Evolutionary conservation across 441 rosid species (phyloP).

Genomic region (Gossypium armourianum): DNA sequence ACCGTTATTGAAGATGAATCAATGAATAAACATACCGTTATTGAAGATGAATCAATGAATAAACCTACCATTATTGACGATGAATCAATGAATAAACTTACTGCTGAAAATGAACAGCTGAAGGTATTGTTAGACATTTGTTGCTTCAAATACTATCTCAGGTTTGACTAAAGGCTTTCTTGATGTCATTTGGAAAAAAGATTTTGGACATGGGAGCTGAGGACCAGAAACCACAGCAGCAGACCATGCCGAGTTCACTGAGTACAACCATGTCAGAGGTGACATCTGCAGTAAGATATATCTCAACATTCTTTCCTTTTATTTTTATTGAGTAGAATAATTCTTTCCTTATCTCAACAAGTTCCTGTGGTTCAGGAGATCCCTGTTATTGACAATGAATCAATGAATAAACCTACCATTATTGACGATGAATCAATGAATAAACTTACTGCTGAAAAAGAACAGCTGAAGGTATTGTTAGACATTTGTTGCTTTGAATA

Average conservation of each 20-base stretch:
- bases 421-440: constrained; percentile 40
- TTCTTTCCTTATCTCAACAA: neutral
- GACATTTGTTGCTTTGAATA: constrained; percentile 14
- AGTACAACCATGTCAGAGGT: constrained; percentile 36
- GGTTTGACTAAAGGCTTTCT: neutral
- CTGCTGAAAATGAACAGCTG: constrained; percentile 69
- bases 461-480: constrained; percentile 57
- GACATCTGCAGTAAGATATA: constrained; percentile 34
- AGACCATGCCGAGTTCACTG: constrained; percentile 40
- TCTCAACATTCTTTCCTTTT: constrained; percentile 8
- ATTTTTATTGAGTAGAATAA: neutral
- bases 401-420: constrained; percentile 17
- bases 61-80: constrained; percentile 31
- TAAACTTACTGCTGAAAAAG: constrained; percentile 63
- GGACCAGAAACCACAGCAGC: constrained; percentile 50
- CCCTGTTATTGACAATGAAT: neutral
- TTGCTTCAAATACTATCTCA: constrained; percentile 14
- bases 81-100: constrained; percentile 43
- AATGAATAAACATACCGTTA: constrained; percentile 8
- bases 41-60: constrained; percentile 10
- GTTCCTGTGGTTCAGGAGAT: neutral
- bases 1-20: neutral
- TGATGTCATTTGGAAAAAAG: constrained; percentile 40
- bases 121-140: constrained; percentile 36
- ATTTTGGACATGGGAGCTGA: constrained; percentile 66